Conservation (phyloP, 495 filamentous ascomycete species). For the Lineolata rhizophorae region DNA sequence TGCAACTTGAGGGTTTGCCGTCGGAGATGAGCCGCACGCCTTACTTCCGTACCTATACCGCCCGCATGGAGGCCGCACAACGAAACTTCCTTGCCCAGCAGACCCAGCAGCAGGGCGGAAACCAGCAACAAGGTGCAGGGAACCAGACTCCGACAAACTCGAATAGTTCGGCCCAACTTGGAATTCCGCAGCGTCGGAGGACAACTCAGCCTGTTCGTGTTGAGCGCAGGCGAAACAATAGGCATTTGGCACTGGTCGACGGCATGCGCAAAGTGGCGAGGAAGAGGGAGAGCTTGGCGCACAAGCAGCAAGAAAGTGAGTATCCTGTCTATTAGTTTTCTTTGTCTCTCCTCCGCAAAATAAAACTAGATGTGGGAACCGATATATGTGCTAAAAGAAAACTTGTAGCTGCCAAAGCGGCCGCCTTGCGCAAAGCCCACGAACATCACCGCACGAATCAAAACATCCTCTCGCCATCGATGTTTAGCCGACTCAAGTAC, state of each 20-base stretch:
- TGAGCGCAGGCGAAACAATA: conserved; percentile 63
- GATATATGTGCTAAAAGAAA: conserved; percentile 6
- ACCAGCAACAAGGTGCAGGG: conserved; percentile 26
- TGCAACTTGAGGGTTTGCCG: conserved; percentile 68
- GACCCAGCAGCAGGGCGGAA: conserved; percentile 31
- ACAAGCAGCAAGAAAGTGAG: conserved; percentile 70
- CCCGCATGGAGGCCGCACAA: conserved; percentile 59
- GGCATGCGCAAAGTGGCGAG: conserved; percentile 89
- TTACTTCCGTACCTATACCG: conserved; percentile 73
- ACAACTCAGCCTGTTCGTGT: conserved; percentile 57
- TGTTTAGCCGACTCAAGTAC: conserved; percentile 71
- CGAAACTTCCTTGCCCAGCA: conserved; percentile 38
- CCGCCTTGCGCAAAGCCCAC: conserved; percentile 18
- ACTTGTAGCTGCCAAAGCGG: conserved; percentile 18
- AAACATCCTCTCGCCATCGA: conserved; percentile 48
- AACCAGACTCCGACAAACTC: conserved; percentile 31
- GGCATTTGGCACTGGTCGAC: conserved; percentile 73
- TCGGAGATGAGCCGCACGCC: conserved; percentile 80
- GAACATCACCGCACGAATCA: conserved; percentile 13
- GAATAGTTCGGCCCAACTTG: no score
- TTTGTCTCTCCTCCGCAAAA: conserved; percentile 3
- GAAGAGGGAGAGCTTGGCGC: conserved; percentile 62
- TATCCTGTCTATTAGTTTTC: not conserved
- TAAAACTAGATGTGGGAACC: conserved; percentile 2
- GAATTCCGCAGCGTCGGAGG: conserved; percentile 35